phyloP scores from a whole-genome alignment of 805 yeast species.

The Saitoella complicata region DNA sequence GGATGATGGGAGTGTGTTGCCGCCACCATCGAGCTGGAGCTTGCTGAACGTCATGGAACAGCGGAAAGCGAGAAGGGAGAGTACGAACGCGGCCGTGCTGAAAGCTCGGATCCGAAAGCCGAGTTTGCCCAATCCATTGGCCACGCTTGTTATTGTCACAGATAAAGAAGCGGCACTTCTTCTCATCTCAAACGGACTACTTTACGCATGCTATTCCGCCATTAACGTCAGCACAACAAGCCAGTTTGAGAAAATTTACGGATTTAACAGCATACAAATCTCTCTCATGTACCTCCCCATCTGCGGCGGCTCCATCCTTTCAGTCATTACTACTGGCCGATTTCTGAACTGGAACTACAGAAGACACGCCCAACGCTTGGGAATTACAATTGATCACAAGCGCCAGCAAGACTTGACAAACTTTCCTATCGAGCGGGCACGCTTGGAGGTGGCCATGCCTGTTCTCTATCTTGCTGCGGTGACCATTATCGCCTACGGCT shows the following conservation, averaged over 20 bases:
- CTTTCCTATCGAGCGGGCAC: conserved; percentile 10
- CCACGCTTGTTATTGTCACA: not conserved
- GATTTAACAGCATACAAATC: conserved; percentile 1
- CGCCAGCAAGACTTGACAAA: conserved; percentile 1
- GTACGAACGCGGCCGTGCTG: not conserved
- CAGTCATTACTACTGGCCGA: not conserved
- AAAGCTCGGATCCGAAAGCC: not conserved
- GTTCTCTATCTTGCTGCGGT: not conserved
- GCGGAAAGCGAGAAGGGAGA: not conserved
- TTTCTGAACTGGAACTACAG: conserved; percentile 4
- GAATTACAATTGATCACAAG: not conserved
- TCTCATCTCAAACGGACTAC: not conserved
- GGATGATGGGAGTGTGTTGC: conserved; percentile 56
- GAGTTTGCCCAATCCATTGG: conserved; percentile 1
- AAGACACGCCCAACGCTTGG: conserved; percentile 3
- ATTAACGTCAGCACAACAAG: not conserved
- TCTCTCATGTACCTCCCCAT: conserved; percentile 3
- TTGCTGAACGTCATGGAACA: not conserved
- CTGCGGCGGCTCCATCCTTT: conserved; percentile 3
- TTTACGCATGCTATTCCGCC: not conserved
- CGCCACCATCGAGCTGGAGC: conserved; percentile 24
- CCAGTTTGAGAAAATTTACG: not conserved
- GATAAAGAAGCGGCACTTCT: conserved; percentile 1
- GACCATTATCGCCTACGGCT: conserved; percentile 7
- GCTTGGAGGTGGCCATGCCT: conserved; percentile 5